Evolutionary conservation across 768 basidiomycete species (phyloP), one percentile per base, ranked within the genome.

Genomic region (Roridomyces roridus): DNA sequence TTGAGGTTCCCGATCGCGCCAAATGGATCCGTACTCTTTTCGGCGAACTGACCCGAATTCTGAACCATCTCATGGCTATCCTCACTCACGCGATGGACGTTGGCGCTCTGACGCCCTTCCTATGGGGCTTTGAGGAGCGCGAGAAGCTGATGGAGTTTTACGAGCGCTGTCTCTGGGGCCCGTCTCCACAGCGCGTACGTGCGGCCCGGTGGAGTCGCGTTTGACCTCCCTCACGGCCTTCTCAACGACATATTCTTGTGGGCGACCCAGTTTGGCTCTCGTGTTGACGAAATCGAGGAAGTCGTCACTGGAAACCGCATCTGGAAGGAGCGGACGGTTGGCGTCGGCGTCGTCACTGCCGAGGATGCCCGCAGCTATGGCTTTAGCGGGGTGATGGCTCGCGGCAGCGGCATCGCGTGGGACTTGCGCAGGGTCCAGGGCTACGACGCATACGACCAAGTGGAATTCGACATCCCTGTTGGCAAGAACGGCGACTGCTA

Each of bases 141-240:
- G 96, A 98, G 78, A 99, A 99, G 80, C 86, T 98, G 61, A 98
- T 98, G 96, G 96, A 99, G 71, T 99, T 98, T 77, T 99, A 99
- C 73, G 96, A 99, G 76, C 94, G 96, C 53, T n/a, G 96, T 98
- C 36, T 98, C 96, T 9, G 96, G 96, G 62, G 96, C 96, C 5
- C 95, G 96, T 51, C 83, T 99, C 67, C 96, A 99, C 68, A 88
- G 94, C 6, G 96, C 96, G n/a, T 99, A 98, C 71, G 90, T 98
- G 44, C 91, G 96, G 58, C 96, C 96, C 1, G 96, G 96, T 58
- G 96, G 96, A 66, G 96, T 99, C 44, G 96, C 96, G 2, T 98
- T 95, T 69, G 96, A 99, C 69, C 80, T 99, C 41, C 96, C 96
- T 11, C 96, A 98, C 63, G 96, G 96, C n/a, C 79, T 99, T n/a